phyloP scores from a whole-genome alignment of 2,329 filamentous ascomycete genomes.

The Penicillium verrucosum region DNA sequence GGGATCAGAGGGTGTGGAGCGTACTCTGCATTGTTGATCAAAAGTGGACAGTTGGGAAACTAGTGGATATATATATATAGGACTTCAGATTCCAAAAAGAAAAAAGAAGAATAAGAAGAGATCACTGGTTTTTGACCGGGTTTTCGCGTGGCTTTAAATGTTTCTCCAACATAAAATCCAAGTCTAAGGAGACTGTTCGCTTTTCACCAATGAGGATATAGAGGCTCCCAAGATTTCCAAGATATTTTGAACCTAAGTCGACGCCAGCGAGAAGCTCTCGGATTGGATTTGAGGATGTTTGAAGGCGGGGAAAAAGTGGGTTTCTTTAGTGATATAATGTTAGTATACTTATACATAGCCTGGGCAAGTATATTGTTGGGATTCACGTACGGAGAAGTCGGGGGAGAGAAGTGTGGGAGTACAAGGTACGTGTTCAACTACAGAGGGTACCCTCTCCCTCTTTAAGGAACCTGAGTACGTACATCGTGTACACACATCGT shows the following conservation, averaged over 20 bases:
- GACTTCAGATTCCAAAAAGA: background rate
- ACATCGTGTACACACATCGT: background rate
- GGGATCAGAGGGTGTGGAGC: slow-evolving; percentile 12
- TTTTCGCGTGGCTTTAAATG: background rate
- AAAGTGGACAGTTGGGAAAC: background rate
- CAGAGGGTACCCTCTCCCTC: slow-evolving; percentile 2
- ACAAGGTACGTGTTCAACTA: background rate
- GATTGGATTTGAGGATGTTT: slow-evolving; percentile 16
- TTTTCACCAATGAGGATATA: background rate
- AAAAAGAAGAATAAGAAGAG: too few relatives aligned
- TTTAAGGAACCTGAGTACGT: slow-evolving; percentile 1
- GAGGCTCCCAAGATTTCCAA: slow-evolving; percentile 1
- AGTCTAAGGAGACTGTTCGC: background rate
- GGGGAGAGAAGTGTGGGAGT: background rate
- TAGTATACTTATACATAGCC: background rate
- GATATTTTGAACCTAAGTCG: slow-evolving; percentile 1
- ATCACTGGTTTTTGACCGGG: background rate
- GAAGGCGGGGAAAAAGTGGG: slow-evolving; percentile 33
- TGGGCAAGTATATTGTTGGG: background rate
- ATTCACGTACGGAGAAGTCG: background rate
- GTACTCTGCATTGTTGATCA: slow-evolving; percentile 38
- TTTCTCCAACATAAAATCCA: background rate
- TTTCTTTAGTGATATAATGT: slow-evolving; percentile 3
- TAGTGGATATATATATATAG: background rate
- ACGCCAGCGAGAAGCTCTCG: background rate